Base-by-base conservation (phyloP, 129 eudicot species). In the Saussurea involucrata region DNA sequence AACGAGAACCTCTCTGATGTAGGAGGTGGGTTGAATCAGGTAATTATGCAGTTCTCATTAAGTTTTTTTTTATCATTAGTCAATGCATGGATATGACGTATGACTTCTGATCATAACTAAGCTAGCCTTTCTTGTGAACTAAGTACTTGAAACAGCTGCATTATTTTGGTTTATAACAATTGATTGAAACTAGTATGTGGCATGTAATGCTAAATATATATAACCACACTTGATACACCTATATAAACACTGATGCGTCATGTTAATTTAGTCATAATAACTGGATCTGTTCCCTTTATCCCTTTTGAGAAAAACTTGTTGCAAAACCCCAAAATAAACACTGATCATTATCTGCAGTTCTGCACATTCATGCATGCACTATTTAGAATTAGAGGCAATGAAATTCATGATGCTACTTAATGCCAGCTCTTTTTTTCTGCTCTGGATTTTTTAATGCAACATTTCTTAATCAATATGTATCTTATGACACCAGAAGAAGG, bases 11-110 rank as follows among this genome's bases (percentile, higher is more conserved):
- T 37, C 74, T 31, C 72, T 67, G 84, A 73, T 55, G 46, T 18
- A 5, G 80, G 65, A 27, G 66, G 13, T 74, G 75, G 31, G 65
- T 31, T 68, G 71, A 68, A 68, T 17, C 71, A 81, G 84, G 84
- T 74, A 67, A 74, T 28, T 68, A 49, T 53, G 24, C 12, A 44
- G 8, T 76, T 65, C 46, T 67, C 8, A 17, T 37, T n/a, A n/a
- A n/a, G n/a, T n/a, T n/a, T n/a, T n/a, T 33, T 63, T 65, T n/a
- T 32, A 46, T 27, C 0, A 24, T 71, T 5, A 1, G 31, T 72
- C n/a, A 8, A 20, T 53, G 18, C 29, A 27, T 49, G 20, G 55
- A 21, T 55, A 18, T 60, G 44, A 20, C 2, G 61, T 18, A 18
- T 73, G 49, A 5, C n/a, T 73, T 17, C 11, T 29, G 68, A 34